A percentile compares a stretch with the other conserved stretches of the same genome.
These are phyloP conservation scores for Hanseniaspora clermontiae DNA, from an alignment of 805 yeast species.

Conservation along the genomic window DNA sequence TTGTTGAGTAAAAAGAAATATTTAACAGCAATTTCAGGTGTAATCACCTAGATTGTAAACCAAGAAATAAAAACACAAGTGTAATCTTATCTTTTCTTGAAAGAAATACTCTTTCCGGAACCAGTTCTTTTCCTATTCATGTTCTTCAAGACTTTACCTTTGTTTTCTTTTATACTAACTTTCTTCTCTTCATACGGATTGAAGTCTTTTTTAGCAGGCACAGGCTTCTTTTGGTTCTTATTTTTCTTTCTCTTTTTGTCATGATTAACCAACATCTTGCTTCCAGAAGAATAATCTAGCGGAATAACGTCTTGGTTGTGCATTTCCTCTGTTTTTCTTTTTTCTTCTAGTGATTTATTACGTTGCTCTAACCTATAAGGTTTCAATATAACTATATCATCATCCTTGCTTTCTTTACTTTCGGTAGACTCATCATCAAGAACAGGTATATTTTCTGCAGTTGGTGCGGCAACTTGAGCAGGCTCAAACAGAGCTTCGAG, in stretches of 20 bases:
- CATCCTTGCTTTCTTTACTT: slow-evolving; percentile 18
- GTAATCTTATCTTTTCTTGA: slow-evolving; percentile 1
- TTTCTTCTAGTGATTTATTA: slow-evolving; percentile 8
- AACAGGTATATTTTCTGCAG: slow-evolving; percentile 5
- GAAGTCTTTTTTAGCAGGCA: slow-evolving; percentile 39
- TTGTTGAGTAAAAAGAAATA: neutral
- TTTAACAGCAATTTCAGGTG: no score
- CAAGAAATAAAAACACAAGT: no score
- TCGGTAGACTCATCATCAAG: slow-evolving; percentile 2
- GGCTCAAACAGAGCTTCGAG: neutral
- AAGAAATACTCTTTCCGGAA: slow-evolving; percentile 7
- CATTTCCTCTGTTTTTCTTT: slow-evolving; percentile 7
- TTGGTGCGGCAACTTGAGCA: slow-evolving; percentile 6
- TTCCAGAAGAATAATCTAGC: slow-evolving; percentile 36
- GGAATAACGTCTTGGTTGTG: slow-evolving; percentile 19
- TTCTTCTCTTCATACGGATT: slow-evolving; percentile 37
- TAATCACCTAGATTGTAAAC: no score
- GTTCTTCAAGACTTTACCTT: slow-evolving; percentile 15
- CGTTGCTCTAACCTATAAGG: slow-evolving; percentile 17
- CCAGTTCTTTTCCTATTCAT: slow-evolving; percentile 1
- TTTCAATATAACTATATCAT: slow-evolving; percentile 34
- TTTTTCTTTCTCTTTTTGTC: slow-evolving; percentile 13
- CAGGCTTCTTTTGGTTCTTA: slow-evolving; percentile 18
- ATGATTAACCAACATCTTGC: slow-evolving; percentile 30
- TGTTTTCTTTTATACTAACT: slow-evolving; percentile 22